These are phyloP conservation scores for Pterocarpus macrocarpus DNA, from an alignment of 306 rosid genomes.

Conservation along the genomic window DNA sequence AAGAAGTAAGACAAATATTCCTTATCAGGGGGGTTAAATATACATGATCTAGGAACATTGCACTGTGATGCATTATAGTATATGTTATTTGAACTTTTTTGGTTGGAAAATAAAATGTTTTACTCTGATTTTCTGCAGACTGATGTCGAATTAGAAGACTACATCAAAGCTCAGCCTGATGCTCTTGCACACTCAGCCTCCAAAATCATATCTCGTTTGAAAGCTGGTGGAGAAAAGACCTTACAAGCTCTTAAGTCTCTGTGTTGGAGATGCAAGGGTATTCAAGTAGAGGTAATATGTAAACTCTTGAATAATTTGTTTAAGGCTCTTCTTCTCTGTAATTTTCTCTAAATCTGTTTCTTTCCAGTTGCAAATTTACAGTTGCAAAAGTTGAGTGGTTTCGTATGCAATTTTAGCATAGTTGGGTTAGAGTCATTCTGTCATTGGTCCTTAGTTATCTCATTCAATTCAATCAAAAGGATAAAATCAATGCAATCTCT, in stretches of 20 bases:
- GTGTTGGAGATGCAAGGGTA: slow-evolving; percentile 89
- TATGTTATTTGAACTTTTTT: slow-evolving; percentile 39
- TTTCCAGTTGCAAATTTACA: background rate
- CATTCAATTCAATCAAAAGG: slow-evolving; percentile 17
- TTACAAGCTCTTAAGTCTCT: slow-evolving; percentile 86
- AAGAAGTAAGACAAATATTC: slow-evolving; percentile 18
- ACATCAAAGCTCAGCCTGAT: slow-evolving; percentile 86
- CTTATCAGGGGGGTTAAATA: background rate
- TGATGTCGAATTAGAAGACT: slow-evolving; percentile 85
- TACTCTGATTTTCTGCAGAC: slow-evolving; percentile 60
- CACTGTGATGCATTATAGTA: slow-evolving; percentile 1
- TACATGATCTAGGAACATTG: slow-evolving; percentile 20
- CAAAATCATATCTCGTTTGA: slow-evolving; percentile 84
- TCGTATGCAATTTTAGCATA: slow-evolving; percentile 10
- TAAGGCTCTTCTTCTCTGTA: background rate
- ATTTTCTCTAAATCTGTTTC: slow-evolving; percentile 18
- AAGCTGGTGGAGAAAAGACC: slow-evolving; percentile 88
- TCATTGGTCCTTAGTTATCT: slow-evolving; percentile 2
- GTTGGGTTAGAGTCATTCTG: slow-evolving; percentile 35
- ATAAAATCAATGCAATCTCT: slow-evolving; percentile 23
- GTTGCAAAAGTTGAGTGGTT: background rate
- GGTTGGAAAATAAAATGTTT: slow-evolving; percentile 24
- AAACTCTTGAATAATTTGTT: slow-evolving; percentile 33
- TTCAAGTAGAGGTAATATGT: slow-evolving; percentile 87
- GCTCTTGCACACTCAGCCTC: slow-evolving; percentile 87